Conservation (phyloP, 2,329 filamentous ascomycete species). For the Trichoderma sp. region DNA sequence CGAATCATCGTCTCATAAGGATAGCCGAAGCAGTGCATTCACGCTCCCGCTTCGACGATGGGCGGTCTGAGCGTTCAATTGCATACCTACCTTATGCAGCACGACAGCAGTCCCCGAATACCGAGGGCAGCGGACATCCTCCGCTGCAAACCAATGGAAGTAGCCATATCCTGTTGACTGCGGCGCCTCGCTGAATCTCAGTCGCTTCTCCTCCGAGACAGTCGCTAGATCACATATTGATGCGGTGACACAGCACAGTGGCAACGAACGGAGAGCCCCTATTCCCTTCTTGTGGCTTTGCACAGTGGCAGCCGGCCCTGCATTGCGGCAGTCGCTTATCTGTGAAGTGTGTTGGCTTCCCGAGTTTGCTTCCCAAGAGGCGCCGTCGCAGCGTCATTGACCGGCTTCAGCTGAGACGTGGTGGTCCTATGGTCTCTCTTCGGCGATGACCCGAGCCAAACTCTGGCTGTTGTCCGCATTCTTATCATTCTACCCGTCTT, state of each 20-base stretch:
- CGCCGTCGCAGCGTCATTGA: neutral
- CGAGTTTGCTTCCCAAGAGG: neutral
- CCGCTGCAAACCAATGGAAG: neutral
- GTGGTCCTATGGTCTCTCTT: neutral
- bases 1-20: neutral
- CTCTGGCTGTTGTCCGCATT: neutral
- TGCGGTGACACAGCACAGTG: constrained; percentile 6
- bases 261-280: neutral
- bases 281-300: neutral
- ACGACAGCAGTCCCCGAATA: constrained; percentile 10
- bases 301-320: neutral
- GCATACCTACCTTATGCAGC: constrained; percentile 1
- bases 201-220: constrained; percentile 25
- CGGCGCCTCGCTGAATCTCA: constrained; percentile 8
- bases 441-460: neutral
- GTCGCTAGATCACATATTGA: constrained; percentile 16
- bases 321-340: neutral
- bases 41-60: neutral
- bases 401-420: neutral
- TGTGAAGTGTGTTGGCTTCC: neutral
- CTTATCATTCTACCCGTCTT: neutral
- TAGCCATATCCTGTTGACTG: neutral
- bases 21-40: neutral
- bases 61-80: neutral
- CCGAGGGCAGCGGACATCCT: constrained; percentile 1